Conservation (phyloP, 345 rosid genomes). For the Melaleuca alternifolia region DNA sequence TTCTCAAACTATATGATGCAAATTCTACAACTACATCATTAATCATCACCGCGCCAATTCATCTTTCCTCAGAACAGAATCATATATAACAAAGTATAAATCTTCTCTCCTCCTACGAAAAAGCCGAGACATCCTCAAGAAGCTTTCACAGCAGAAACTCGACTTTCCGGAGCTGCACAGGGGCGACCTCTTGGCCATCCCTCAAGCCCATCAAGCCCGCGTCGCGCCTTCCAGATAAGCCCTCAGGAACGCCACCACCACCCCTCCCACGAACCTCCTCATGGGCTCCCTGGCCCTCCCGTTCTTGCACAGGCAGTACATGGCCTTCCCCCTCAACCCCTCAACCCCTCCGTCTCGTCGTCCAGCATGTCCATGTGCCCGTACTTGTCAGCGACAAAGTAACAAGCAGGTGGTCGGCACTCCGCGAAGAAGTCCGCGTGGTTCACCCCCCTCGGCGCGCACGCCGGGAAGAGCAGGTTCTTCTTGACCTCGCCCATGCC, state of each 20-base stretch:
- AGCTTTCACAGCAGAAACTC: not conserved
- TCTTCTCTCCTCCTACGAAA: not conserved
- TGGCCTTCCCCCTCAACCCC: constrained; percentile 51
- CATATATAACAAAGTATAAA: not conserved
- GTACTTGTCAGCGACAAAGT: constrained; percentile 58
- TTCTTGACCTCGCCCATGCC: constrained; percentile 56
- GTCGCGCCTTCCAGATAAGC: constrained; percentile 45
- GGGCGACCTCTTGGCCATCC: constrained; percentile 28
- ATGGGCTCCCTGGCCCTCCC: constrained; percentile 59
- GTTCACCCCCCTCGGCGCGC: constrained; percentile 66
- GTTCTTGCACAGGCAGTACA: constrained; percentile 72
- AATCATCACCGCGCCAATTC: too few relatives aligned
- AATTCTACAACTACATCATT: not conserved
- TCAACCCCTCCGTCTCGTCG: constrained; percentile 55
- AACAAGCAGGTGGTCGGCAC: constrained; percentile 58
- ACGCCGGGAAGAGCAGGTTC: constrained; percentile 60
- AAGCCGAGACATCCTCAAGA: not conserved
- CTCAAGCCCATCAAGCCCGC: constrained; percentile 39
- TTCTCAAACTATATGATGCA: not conserved
- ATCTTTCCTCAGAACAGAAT: too few relatives aligned
- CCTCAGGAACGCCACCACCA: constrained; percentile 53
- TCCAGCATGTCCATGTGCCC: constrained; percentile 87
- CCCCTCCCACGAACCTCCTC: constrained; percentile 76
- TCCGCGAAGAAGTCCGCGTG: constrained; percentile 68
- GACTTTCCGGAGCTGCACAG: constrained; percentile 8